A percentile compares a stretch with the other conserved stretches of the same genome.
Evolutionary conservation across 371 early-diverging fungal species (phyloP).

Genomic region (Polyrhizophydium stewartii): DNA sequence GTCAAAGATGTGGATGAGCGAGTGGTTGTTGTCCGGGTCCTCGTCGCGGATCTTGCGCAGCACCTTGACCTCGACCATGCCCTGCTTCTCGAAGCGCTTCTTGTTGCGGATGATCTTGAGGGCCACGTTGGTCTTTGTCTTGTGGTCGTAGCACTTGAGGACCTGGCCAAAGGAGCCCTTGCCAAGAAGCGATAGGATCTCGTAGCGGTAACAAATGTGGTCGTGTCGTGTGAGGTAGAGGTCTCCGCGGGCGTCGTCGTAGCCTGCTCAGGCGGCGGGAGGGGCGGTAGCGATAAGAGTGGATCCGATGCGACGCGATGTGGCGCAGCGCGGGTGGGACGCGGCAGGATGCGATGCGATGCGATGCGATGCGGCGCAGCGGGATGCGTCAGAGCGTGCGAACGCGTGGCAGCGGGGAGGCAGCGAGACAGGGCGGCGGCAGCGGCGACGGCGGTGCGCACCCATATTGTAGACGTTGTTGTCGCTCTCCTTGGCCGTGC

Average conservation of each 20-base stretch:
- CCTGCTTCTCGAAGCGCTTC: conserved; percentile 93
- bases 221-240: conserved; percentile 80
- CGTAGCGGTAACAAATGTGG: conserved; percentile 89
- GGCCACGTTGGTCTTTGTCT: conserved; percentile 80
- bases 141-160: conserved; percentile 87
- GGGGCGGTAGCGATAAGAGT: not conserved
- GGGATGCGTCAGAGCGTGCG: too few relatives aligned
- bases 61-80: conserved; percentile 91
- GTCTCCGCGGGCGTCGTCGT: conserved; percentile 93
- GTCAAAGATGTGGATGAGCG: conserved; percentile 83
- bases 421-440: too few relatives aligned
- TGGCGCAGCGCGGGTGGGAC: too few relatives aligned
- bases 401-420: too few relatives aligned
- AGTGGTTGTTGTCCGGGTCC: conserved; percentile 76
- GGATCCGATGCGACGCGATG: too few relatives aligned
- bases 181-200: conserved; percentile 83
- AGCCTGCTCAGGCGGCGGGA: conserved; percentile 42
- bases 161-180: conserved; percentile 99
- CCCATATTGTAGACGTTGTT: conserved; percentile 48
- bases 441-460: conserved; percentile 4
- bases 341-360: too few relatives aligned
- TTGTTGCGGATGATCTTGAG: conserved; percentile 95
- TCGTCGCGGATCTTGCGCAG: conserved; percentile 56
- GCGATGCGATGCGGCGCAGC: too few relatives aligned
- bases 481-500: conserved; percentile 28